These are phyloP conservation scores for Solanum pimpinellifolium DNA, from an alignment of 257 asterid genomes.

Conservation along the genomic window DNA sequence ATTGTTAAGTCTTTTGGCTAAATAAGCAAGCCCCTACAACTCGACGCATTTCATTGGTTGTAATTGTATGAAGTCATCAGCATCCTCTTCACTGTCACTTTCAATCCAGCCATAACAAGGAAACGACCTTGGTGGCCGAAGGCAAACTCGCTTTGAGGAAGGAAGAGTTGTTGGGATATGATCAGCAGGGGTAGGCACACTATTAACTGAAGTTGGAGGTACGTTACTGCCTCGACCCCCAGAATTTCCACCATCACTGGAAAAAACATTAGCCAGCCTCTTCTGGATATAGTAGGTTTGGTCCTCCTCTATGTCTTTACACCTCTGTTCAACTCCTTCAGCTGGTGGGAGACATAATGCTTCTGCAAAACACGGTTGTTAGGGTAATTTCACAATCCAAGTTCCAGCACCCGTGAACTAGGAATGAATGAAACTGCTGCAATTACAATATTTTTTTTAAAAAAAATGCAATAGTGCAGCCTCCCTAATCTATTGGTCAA, in stretches of 20 bases:
- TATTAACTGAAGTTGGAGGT: background rate
- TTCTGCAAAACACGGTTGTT: background rate
- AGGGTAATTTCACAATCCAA: background rate
- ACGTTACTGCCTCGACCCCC: background rate
- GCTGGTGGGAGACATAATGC: background rate
- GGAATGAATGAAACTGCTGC: background rate
- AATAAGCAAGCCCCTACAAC: background rate
- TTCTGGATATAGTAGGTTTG: background rate
- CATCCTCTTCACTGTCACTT: background rate
- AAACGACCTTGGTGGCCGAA: background rate
- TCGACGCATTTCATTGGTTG: background rate
- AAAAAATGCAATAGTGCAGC: background rate
- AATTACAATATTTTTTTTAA: background rate
- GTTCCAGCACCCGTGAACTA: background rate
- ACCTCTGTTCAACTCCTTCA: background rate
- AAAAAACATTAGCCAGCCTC: background rate
- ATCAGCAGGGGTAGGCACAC: background rate
- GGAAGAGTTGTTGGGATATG: background rate
- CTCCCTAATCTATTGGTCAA: background rate
- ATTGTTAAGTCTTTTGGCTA: background rate
- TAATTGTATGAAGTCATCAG: background rate
- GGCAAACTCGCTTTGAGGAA: background rate
- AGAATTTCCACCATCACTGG: background rate
- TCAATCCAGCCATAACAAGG: slow-evolving; percentile 11
- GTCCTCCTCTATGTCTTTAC: background rate